Percentiles rank a stretch among this genome's conserved stretches.
phyloP scores from a whole-genome alignment of 2,329 filamentous ascomycete species.

The Elsinoe batatas region DNA sequence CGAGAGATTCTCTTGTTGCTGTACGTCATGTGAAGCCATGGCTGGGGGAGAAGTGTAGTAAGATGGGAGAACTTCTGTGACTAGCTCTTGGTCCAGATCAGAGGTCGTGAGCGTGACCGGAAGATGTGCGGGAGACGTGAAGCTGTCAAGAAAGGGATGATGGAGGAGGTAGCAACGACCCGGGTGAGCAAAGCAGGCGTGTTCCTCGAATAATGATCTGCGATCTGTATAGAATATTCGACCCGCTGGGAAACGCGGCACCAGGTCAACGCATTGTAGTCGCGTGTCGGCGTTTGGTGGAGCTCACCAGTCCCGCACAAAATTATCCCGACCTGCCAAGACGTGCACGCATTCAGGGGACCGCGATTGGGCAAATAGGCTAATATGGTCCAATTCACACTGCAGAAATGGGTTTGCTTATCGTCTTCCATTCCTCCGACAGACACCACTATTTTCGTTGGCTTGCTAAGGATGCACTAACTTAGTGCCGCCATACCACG shows the following conservation, averaged over 20 bases:
- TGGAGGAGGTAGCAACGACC: background rate
- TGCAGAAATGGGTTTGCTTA: no score
- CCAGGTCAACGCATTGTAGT: conserved; percentile 7
- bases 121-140: background rate
- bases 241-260: background rate
- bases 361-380: no score
- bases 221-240: background rate
- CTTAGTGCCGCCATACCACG: conserved; percentile 1
- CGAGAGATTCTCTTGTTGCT: conserved; percentile 2
- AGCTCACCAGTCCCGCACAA: background rate
- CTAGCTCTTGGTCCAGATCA: background rate
- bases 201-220: background rate
- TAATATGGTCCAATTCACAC: no score
- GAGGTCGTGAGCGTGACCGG: background rate
- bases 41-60: background rate
- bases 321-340: conserved; percentile 1
- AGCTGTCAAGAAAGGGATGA: background rate
- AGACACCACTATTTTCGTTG: conserved; percentile 1
- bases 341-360: background rate
- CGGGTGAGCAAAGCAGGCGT: background rate
- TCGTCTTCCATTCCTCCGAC: conserved; percentile 4
- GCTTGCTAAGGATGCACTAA: conserved; percentile 1
- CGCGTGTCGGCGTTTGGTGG: conserved; percentile 9
- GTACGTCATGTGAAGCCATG: background rate
- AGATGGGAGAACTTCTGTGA: background rate